Base-by-base conservation (phyloP, 2,329 filamentous ascomycete genomes). In the Ophiostoma ips region DNA sequence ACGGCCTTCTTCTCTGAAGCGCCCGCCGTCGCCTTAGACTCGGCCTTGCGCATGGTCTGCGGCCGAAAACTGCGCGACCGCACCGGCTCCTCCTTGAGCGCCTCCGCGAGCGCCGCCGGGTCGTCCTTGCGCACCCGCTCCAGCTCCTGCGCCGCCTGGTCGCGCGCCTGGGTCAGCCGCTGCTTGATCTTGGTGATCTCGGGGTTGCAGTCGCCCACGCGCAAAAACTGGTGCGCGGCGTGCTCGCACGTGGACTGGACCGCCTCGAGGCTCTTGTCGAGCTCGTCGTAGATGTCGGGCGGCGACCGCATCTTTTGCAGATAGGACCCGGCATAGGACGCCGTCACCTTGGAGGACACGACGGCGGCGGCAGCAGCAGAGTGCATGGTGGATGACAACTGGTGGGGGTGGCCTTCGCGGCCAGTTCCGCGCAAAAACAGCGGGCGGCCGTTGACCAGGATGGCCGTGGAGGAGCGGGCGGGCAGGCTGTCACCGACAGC, bases 211-310 rank as follows among this genome's bases (percentile, higher is more conserved):
- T 92, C 83, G 11, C 88, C 89, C 49, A 88, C 84, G 21, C 89
- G 79, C n/a, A 95, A 71, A 54, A 92, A 87, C 60, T 94, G 86
- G 61, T 94, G 88, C 0, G 89, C 89, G 3, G 84, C 89, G 49
- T 81, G 81, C 66, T 95, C 89, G 62, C 86, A 94, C 58, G 88
- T 77, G 50, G 75, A 75, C 63, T 95, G 87, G 5, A 87, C 84
- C 55, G 78, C 77, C 61, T 95, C 88, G 24, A 95, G 70, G 1
- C 78, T 76, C 61, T 83, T 84, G 61, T 95, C 88, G 1, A 88
- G 72, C 41, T 77, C 72, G 56, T 94, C 86, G 60, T 83, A 87
- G 1, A 78, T 69, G 54, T 79, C 76, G 1, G 57, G 54, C 40
- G 46, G 56, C 50, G 61, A 60, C 40, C 30, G 31, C 8, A 33